A percentile compares a stretch with the other conserved stretches of the same genome.
Conservation (phyloP, 2,329 filamentous ascomycete genomes). For the Lasiodiplodia hormozganensis region DNA sequence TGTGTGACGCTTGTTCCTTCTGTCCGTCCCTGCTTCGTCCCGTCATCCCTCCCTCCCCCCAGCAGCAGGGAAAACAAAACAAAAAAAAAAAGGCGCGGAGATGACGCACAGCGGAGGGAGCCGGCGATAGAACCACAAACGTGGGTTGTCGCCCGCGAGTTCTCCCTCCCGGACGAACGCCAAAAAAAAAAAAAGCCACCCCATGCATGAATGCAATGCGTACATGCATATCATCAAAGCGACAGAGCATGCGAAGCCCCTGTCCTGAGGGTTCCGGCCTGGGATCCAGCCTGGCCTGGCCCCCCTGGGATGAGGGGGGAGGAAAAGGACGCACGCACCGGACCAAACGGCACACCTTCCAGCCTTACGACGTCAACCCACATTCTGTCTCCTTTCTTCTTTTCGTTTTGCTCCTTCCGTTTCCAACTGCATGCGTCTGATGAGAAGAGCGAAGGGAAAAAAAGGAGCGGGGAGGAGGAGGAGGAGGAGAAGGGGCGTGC, state of each 20-base stretch:
- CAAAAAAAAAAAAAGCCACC: no score
- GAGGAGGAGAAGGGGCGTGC: not conserved
- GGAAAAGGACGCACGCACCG: not conserved
- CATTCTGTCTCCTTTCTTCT: not conserved
- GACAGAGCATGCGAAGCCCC: not conserved
- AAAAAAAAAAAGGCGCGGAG: not conserved
- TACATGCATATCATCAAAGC: not conserved
- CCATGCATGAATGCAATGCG: not conserved
- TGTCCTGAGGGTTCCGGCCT: no score
- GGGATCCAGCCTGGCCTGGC: not conserved
- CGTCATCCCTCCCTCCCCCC: not conserved
- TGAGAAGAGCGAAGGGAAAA: not conserved
- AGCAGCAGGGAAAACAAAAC: not conserved
- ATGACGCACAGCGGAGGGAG: constrained; percentile 1
- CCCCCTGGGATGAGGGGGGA: not conserved
- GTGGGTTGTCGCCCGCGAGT: not conserved
- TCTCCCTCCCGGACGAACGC: not conserved
- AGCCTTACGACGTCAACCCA: not conserved
- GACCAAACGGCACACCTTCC: not conserved
- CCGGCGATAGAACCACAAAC: not conserved
- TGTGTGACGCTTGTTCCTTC: not conserved
- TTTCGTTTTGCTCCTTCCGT: not conserved
- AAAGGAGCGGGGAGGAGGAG: no score
- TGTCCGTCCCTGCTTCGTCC: not conserved
- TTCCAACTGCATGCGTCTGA: not conserved